A percentile compares a stretch with the other conserved stretches of the same genome.
Conservation (phyloP, 495 filamentous ascomycete species). For the Chaetomium fimeti region DNA sequence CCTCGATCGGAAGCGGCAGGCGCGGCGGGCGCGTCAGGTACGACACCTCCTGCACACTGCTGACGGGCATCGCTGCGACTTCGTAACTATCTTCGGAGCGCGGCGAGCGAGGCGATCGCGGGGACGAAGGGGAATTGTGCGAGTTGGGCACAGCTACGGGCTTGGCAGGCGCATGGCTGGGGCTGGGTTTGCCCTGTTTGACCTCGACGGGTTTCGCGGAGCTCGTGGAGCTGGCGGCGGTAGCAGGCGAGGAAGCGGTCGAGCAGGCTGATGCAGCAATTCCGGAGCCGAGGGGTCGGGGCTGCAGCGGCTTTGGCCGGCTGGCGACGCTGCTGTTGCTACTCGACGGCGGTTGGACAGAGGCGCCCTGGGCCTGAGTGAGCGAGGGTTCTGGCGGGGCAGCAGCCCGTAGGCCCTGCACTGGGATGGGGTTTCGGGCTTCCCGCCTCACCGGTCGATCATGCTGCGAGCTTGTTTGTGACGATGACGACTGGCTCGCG, state of each 20-base stretch:
- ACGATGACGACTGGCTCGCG: conserved; percentile 28
- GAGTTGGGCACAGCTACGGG: conserved; percentile 53
- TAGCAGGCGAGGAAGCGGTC: conserved; percentile 36
- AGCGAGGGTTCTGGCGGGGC: conserved; percentile 55
- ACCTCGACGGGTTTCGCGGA: conserved; percentile 41
- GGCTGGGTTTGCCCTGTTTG: conserved; percentile 25
- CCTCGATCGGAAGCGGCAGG: conserved; percentile 85
- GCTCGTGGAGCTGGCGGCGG: conserved; percentile 32
- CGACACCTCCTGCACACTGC: conserved; percentile 54
- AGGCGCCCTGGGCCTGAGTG: conserved; percentile 53
- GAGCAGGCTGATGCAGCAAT: conserved; percentile 42
- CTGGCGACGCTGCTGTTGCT: conserved; percentile 31
- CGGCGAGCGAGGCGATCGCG: conserved; percentile 28
- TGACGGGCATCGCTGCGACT: conserved; percentile 37
- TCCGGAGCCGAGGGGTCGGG: conserved; percentile 25
- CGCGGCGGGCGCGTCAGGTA: conserved; percentile 76
- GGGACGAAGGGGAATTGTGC: conserved; percentile 36
- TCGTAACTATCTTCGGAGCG: conserved; percentile 42
- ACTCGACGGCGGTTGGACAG: conserved; percentile 39
- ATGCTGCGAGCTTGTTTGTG: conserved; percentile 30
- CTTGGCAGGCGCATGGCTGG: conserved; percentile 38
- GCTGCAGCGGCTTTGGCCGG: conserved; percentile 42
- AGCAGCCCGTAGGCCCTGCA: conserved; percentile 44
- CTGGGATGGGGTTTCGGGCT: conserved; percentile 34
- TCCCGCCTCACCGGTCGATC: conserved; percentile 36